These are phyloP conservation scores for Rosa chinensis DNA, from an alignment of 306 rosid genomes.

Conservation along the genomic window DNA sequence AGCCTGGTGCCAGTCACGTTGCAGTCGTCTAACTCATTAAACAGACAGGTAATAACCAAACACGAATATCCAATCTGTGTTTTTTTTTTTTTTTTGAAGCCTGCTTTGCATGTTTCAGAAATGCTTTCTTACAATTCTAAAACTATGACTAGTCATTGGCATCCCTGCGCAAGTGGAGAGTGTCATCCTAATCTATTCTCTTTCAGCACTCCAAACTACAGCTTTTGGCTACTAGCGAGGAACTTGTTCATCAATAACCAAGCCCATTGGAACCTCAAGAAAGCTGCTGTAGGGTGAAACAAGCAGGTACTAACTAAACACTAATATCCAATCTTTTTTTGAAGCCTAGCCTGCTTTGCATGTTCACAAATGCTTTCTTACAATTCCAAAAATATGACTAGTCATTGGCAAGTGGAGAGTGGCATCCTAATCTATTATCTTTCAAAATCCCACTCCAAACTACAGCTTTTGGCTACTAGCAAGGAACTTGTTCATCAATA, in stretches of 20 bases:
- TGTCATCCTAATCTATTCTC: background rate
- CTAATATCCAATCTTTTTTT: background rate
- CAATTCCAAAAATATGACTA: no score
- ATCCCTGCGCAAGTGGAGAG: background rate
- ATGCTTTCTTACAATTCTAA: no score
- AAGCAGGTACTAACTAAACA: no score
- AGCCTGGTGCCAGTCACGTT: background rate
- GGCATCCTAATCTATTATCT: background rate
- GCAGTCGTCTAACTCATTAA: background rate
- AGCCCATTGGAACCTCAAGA: background rate
- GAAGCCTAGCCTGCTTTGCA: background rate
- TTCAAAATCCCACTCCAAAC: background rate
- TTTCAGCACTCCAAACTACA: background rate
- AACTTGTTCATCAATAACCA: background rate
- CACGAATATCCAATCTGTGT: background rate
- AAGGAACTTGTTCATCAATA: background rate
- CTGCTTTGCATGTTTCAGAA: background rate
- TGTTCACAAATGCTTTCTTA: no score
- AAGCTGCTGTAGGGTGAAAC: background rate
- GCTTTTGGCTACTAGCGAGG: background rate
- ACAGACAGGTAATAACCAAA: background rate
- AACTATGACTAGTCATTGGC: background rate
- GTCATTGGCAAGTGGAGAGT: background rate
- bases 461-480: background rate
- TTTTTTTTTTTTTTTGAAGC: background rate